Evolutionary conservation across 108 stramenopile genomes (phyloP), one percentile per base, ranked within the genome.

Genomic region (Phaeodactylum tricornutum): DNA sequence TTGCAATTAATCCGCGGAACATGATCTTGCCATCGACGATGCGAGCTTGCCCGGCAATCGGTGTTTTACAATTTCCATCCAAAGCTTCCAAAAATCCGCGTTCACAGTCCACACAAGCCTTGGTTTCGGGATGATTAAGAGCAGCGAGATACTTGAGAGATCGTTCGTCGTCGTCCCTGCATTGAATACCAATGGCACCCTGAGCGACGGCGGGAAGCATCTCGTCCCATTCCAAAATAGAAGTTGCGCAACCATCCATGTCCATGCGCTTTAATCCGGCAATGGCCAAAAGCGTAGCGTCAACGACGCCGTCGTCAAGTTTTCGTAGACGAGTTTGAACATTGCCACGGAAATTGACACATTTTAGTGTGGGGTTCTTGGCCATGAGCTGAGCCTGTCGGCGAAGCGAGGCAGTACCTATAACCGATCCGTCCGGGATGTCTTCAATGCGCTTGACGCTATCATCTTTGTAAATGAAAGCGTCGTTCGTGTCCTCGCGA

Each of bases 121-220:
- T 85, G 0, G 98, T 96, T 23, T 92, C 87, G 32, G 72, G 52
- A 65, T 96, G 75, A 47, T 95, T 95, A 57, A 98, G 59, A n/a
- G 82, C 92, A 4, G 65, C 77, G 47, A 98, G 83, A 60, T 97
- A 96, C 45, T 82, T 85, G 56, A 96, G 70, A 36, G 74, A 67
- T 20, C 81, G 67, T 25, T 79, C 89, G 60, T 98, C 96, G 65
- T 96, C 95, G 14, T 56, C 62, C 51, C 96, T 83, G 72, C 98
- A 97, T 71, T 99, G 97, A 46, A 99, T 96, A 47, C 96, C 99
- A 67, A 99, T 97, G 54, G 99, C 97, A 36, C 99, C 99, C 64
- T 99, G 99, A 2, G 97, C 93, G 28, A 99, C 99, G 22, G 97
- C 96, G 24, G 96, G 97, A 35, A 97, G 89, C 95, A 99, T 98